These are phyloP conservation scores for Oryza rufipogon DNA, from an alignment of 176 grass and related monocot genomes.

Conservation along the genomic window DNA sequence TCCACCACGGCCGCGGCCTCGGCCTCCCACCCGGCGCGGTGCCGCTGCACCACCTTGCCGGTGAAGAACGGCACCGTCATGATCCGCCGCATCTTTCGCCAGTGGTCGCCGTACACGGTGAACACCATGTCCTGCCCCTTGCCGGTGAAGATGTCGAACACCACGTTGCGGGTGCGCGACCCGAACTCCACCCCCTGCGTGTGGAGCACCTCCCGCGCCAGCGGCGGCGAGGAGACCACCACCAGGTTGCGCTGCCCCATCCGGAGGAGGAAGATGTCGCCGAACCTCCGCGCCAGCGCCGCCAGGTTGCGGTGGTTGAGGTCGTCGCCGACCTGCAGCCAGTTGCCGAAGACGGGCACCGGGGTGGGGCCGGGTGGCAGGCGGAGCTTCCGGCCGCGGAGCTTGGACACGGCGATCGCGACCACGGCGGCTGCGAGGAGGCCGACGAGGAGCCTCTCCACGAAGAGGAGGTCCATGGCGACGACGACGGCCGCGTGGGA, in stretches of 20 bases:
- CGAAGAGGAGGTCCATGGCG: constrained; percentile 67
- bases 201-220: constrained; percentile 83
- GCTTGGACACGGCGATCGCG: constrained; percentile 70
- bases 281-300: constrained; percentile 60
- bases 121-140: constrained; percentile 95
- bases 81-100: constrained; percentile 93
- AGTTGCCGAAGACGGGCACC: constrained; percentile 84
- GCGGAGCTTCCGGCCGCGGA: constrained; percentile 59
- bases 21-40: constrained; percentile 71
- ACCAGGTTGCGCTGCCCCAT: constrained; percentile 89
- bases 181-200: constrained; percentile 92
- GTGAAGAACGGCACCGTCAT: constrained; percentile 97
- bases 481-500: background rate
- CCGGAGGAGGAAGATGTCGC: constrained; percentile 80
- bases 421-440: constrained; percentile 67
- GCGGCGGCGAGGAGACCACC: constrained; percentile 67
- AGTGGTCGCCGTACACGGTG: constrained; percentile 93
- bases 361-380: constrained; percentile 72
- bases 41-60: constrained; percentile 87
- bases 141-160: constrained; percentile 91
- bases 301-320: constrained; percentile 90
- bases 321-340: constrained; percentile 92
- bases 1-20: constrained; percentile 72
- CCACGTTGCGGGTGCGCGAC: constrained; percentile 87
- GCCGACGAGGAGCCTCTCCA: constrained; percentile 66